Conservation (phyloP, 2,329 filamentous ascomycete species). For the Beauveria pseudobassiana region DNA sequence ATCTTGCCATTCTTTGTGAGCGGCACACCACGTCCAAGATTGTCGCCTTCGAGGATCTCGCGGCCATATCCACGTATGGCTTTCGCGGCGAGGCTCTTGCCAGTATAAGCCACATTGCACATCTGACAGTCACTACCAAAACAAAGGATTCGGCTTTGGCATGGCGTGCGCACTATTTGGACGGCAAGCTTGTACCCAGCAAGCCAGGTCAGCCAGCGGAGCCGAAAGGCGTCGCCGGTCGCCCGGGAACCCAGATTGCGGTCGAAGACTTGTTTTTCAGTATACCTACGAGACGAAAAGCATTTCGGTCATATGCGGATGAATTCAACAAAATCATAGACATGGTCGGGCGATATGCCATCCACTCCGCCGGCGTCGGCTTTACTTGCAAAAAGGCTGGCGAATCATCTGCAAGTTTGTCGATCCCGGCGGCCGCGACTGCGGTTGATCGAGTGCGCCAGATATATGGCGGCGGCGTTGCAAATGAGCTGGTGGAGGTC, state of each 20-base stretch:
- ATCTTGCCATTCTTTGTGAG: conserved; percentile 86
- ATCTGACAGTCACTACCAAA: conserved; percentile 89
- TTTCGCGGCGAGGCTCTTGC: conserved; percentile 94
- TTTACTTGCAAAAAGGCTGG: conserved; percentile 97
- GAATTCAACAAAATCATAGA: conserved; percentile 98
- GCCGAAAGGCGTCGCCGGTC: conserved; percentile 80
- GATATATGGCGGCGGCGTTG: conserved; percentile 75
- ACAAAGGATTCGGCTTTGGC: conserved; percentile 82
- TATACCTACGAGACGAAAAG: conserved; percentile 75
- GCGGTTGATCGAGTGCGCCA: conserved; percentile 81
- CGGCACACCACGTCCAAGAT: conserved; percentile 96
- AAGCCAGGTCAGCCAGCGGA: conserved; percentile 85
- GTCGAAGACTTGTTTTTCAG: conserved; percentile 98
- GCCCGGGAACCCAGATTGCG: conserved; percentile 87
- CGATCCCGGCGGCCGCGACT: conserved; percentile 65
- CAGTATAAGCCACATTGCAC: conserved; percentile 97
- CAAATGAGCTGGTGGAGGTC: conserved; percentile 81
- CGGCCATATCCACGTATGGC: conserved; percentile 89
- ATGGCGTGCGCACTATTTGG: conserved; percentile 82
- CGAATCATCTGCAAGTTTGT: conserved; percentile 74
- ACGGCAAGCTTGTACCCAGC: conserved; percentile 70
- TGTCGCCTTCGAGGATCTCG: conserved; percentile 85
- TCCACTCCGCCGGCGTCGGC: conserved; percentile 84
- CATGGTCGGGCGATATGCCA: conserved; percentile 83
- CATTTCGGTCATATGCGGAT: conserved; percentile 85